Evolutionary conservation across 2,329 filamentous ascomycete genomes (phyloP).

Genomic region (Teratosphaeria destructans): DNA sequence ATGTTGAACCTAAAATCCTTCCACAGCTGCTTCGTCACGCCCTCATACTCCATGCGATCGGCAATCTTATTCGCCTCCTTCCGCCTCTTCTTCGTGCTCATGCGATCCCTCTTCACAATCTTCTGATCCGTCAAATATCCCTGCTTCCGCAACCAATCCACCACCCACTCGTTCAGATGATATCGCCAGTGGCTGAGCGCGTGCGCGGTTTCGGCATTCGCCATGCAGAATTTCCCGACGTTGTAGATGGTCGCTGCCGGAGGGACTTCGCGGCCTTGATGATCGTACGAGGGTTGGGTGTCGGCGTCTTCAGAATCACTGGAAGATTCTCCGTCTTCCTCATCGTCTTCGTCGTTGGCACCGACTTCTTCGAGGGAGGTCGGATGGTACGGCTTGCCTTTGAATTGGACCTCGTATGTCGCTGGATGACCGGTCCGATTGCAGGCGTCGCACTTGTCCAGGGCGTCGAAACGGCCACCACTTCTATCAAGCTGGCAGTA

Average conservation of each 20-base stretch:
- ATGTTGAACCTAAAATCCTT: conserved; percentile 54
- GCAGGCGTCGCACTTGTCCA: conserved; percentile 57
- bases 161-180: conserved; percentile 61
- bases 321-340: conserved; percentile 16
- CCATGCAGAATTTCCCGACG: conserved; percentile 48
- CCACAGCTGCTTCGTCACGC: conserved; percentile 53
- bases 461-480: conserved; percentile 21
- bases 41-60: conserved; percentile 50
- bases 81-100: conserved; percentile 49
- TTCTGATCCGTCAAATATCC: conserved; percentile 48
- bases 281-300: conserved; percentile 34
- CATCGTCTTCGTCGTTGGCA: conserved; percentile 5
- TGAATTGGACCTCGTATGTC: conserved; percentile 52
- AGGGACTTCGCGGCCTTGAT: conserved; percentile 38
- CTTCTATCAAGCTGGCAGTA: conserved; percentile 34
- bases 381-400: conserved; percentile 55
- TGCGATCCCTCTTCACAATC: conserved; percentile 50
- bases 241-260: conserved; percentile 39
- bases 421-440: conserved; percentile 60
- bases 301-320: conserved; percentile 15
- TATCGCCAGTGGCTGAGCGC: conserved; percentile 66
- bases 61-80: conserved; percentile 55
- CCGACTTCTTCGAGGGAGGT: conserved; percentile 55
- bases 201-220: conserved; percentile 60
- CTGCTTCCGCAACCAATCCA: conserved; percentile 48